Evolutionary conservation across 1,284 basidiomycete genomes (phyloP), one percentile per base, ranked within the genome.

Genomic region (Thecaphora thlaspeos): DNA sequence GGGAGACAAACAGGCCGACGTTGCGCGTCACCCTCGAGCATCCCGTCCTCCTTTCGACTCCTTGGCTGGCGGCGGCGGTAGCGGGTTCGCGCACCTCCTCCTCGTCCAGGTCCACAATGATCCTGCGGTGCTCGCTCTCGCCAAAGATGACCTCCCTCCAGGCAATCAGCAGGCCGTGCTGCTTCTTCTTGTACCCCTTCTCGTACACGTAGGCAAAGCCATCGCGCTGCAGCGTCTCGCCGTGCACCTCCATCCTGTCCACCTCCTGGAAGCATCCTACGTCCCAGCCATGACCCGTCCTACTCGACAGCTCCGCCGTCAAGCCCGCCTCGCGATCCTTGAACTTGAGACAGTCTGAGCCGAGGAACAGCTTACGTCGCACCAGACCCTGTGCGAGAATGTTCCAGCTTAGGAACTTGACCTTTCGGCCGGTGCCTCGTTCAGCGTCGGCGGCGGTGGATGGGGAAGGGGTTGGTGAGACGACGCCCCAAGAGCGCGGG

Each of bases 181-280:
- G 66, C 57, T 77, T 77, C n/a, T 51, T 59, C 8, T 51, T 45
- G 48, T 77, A 76, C 0, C 75, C 75, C 32, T 75, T 73, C 15
- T 71, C 68, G 56, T 71, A 76, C 3, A 67, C 47, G 22, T 64
- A 72, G 32, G 52, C 51, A 43, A 70, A 76, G 19, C 73, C 73
- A 19, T 57, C 60, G n/a, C 59, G 40, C 14, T 26, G 7, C 21
- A 77, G 48, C 34, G 53, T 65, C 14, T 56, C 48, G 17, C 48
- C 59, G 46, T 80, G 79, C 5, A 71, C 66, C 2, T 75, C 66
- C 36, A 79, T 66, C 8, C 73, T 63, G 49, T 80, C 79, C 26
- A 79, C 79, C 45, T 80, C 79, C 43, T 80, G 80, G 23, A 80
- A 76, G 51, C 76, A 78, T 11, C 72, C 79, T 18, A 80, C 61